Evolutionary conservation across 495 filamentous ascomycete species (phyloP), one percentile per base, ranked within the genome.

Genomic region (Penicillium psychrofluorescens): DNA sequence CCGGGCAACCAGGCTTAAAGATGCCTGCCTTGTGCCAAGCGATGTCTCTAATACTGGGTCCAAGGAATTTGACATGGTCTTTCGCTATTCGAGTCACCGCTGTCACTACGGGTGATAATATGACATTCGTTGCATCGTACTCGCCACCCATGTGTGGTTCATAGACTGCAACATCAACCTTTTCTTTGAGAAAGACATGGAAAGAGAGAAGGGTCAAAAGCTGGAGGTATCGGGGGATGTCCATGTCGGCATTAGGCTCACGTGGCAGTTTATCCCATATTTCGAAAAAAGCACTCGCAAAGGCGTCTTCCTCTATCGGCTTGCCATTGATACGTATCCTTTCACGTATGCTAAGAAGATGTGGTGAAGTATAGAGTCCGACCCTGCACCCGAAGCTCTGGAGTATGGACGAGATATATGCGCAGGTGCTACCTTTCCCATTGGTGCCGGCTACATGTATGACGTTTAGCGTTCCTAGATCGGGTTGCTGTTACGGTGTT

Each of bases 11-110:
- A 0, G 49, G 11, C 59, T 91, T 94, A 68, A 90, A 79, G 43
- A 92, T 87, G 9, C 88, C 88, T 0, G 74, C 83, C 55, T 94
- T 92, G 53, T 94, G 87, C 88, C 88, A 92, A 5, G 88, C 87
- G 48, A 94, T 94, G 46, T 85, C 75, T 35, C 84, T 80, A 16
- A 90, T 74, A 0, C 87, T 88, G 11, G 75, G 51, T 7, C 88
- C 88, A 11, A 94, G 76, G 46, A 83, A 67, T n/a, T 62, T 68
- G 10, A 79, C 75, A 49, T 94, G 88, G 51, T 94, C 88, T 44
- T 92, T 88, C 9, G 84, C 88, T 11, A 94, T 66, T 28, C 77
- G 84, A 29, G 77, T 83, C 29, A 94, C 81, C 4, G 78, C 86
- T 6, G 72, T 75, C 0, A 79, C 80, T 4, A 77, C 73, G 8